phyloP scores from a whole-genome alignment of 148 eudicot species.

The Linanthus parryae region DNA sequence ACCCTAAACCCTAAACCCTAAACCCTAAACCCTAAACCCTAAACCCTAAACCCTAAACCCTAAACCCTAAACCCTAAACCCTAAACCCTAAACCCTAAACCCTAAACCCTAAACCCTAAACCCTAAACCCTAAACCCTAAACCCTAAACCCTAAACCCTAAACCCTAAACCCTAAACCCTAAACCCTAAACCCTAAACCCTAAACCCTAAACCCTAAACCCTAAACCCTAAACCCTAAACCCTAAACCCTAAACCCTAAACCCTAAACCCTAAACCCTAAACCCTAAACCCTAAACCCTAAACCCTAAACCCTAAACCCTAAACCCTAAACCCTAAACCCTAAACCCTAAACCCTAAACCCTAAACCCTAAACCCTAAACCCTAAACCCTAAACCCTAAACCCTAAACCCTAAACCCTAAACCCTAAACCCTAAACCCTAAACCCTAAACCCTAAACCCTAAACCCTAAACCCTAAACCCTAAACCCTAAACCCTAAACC shows the following conservation, averaged over 20 bases:
- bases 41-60: conserved; percentile 30
- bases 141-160: conserved; percentile 2
- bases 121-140: conserved; percentile 11
- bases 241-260: conserved; percentile 8
- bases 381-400: conserved; percentile 7
- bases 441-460: conserved; percentile 6
- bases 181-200: conserved; percentile 18
- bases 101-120: conserved; percentile 17
- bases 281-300: conserved; percentile 2
- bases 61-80: conserved; percentile 19
- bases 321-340: conserved; percentile 8
- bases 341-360: conserved; percentile 4
- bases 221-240: neutral
- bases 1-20: conserved; percentile 22
- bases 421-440: conserved; percentile 4
- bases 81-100: conserved; percentile 17
- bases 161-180: neutral
- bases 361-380: conserved; percentile 1
- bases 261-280: conserved; percentile 8
- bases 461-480: conserved; percentile 7
- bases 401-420: conserved; percentile 5
- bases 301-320: conserved; percentile 2
- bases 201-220: conserved; percentile 10
- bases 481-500: conserved; percentile 1
- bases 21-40: conserved; percentile 24